phyloP scores from a whole-genome alignment of 495 filamentous ascomycete species.

The Amniculicola lignicola region DNA sequence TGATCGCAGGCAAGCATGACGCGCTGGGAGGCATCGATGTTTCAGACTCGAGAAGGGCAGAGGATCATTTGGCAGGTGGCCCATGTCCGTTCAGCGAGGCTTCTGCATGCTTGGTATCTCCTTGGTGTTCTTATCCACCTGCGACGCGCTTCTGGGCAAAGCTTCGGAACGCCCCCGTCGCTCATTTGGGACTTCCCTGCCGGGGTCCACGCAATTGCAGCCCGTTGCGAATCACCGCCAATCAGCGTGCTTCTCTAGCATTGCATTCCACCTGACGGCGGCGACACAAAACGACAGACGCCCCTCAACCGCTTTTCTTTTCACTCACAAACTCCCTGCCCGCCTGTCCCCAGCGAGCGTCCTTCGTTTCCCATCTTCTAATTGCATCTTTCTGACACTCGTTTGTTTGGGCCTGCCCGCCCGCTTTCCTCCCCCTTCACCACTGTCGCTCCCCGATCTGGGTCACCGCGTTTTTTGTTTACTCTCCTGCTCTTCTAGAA shows the following conservation, averaged over 20 bases:
- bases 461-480: slow-evolving; percentile 1
- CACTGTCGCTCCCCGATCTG: slow-evolving; percentile 3
- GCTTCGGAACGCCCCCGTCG: neutral
- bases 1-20: too few species aligned
- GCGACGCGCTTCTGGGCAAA: neutral
- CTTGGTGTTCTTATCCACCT: neutral
- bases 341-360: neutral
- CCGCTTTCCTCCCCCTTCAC: slow-evolving; percentile 5
- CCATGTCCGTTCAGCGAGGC: neutral
- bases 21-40: too few species aligned
- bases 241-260: neutral
- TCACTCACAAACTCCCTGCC: slow-evolving; percentile 2
- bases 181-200: neutral
- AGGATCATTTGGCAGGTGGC: slow-evolving; percentile 2
- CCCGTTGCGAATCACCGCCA: neutral
- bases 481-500: neutral
- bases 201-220: neutral
- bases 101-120: slow-evolving; percentile 11
- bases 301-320: slow-evolving; percentile 8
- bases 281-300: neutral
- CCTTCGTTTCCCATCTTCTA: slow-evolving; percentile 4
- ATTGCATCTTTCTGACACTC: slow-evolving; percentile 26
- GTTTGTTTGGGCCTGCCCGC: slow-evolving; percentile 9
- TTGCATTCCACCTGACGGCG: neutral
- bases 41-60: neutral